Evolutionary conservation across 192 early-diverging fungal genomes (phyloP).

Genomic region (Backusella luteola): DNA sequence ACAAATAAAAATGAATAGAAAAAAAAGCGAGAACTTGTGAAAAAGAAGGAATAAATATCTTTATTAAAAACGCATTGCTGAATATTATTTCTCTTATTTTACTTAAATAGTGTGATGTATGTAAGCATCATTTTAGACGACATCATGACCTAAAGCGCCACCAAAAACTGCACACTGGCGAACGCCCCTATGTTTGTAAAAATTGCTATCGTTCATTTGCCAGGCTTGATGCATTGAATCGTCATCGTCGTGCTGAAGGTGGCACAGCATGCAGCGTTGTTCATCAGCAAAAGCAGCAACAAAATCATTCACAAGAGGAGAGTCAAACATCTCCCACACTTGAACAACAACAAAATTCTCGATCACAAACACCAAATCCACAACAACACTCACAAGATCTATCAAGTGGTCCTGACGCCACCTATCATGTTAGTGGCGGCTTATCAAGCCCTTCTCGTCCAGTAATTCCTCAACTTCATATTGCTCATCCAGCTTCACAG

Average conservation of each 20-base stretch:
- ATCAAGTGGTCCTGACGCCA: background rate
- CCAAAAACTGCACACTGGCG: constrained; percentile 76
- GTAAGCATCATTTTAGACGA: constrained; percentile 44
- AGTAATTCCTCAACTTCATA: constrained; percentile 14
- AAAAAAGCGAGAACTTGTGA: background rate
- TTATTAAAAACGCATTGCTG: background rate
- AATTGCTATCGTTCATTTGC: constrained; percentile 82
- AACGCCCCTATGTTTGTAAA: constrained; percentile 70
- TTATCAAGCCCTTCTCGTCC: constrained; percentile 1
- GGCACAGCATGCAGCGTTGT: constrained; percentile 32
- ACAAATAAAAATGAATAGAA: background rate
- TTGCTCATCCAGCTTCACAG: constrained; percentile 16
- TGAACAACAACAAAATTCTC: background rate
- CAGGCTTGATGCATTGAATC: constrained; percentile 75
- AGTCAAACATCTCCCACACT: background rate
- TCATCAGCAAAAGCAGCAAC: constrained; percentile 12
- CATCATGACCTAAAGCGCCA: constrained; percentile 92
- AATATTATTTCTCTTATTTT: background rate
- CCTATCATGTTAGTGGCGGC: background rate
- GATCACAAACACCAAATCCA: constrained; percentile 3
- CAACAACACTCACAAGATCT: constrained; percentile 1
- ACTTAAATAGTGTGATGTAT: constrained; percentile 32
- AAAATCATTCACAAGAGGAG: background rate
- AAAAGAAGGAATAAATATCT: background rate
- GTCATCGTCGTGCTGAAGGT: constrained; percentile 60